Evolutionary conservation across 2,329 filamentous ascomycete species (phyloP).

Genomic region (Ceratocystis diversiconidia): DNA sequence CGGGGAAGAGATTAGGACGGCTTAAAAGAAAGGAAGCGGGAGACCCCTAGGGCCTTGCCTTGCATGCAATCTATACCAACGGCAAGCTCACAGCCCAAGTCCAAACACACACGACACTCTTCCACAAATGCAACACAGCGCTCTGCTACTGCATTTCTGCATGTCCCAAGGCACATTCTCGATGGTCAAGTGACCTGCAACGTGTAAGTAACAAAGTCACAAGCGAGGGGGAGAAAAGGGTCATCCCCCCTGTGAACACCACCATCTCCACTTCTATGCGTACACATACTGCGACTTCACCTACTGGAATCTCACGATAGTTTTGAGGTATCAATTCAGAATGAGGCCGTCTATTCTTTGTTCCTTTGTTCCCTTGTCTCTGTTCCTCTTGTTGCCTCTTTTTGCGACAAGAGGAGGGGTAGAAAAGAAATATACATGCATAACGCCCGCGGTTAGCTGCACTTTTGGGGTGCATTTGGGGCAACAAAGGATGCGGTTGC

Average conservation of each 20-base stretch:
- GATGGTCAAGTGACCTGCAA: neutral
- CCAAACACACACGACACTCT: neutral
- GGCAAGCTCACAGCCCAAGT: no score
- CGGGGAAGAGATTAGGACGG: no score
- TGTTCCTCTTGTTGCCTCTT: neutral
- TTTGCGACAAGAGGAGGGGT: neutral
- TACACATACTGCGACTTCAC: neutral
- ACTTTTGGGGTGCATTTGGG: neutral
- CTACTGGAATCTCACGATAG: slow-evolving; percentile 4
- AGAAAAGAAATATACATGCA: neutral
- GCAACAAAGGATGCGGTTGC: slow-evolving; percentile 3
- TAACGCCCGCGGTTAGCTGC: neutral
- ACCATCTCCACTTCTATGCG: neutral
- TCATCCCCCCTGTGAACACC: neutral
- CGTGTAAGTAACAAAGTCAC: neutral
- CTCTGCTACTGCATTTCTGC: neutral
- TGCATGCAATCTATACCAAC: no score
- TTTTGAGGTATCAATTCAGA: neutral
- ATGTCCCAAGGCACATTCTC: neutral
- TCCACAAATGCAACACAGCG: neutral
- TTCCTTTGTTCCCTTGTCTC: neutral
- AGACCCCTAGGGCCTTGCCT: no score
- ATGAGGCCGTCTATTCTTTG: neutral
- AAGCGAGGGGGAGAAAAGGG: neutral
- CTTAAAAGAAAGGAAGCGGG: no score